Percentiles rank a stretch among this genome's conserved stretches.
Conservation (phyloP, 345 rosid species). For the Gossypioides kirkii region DNA sequence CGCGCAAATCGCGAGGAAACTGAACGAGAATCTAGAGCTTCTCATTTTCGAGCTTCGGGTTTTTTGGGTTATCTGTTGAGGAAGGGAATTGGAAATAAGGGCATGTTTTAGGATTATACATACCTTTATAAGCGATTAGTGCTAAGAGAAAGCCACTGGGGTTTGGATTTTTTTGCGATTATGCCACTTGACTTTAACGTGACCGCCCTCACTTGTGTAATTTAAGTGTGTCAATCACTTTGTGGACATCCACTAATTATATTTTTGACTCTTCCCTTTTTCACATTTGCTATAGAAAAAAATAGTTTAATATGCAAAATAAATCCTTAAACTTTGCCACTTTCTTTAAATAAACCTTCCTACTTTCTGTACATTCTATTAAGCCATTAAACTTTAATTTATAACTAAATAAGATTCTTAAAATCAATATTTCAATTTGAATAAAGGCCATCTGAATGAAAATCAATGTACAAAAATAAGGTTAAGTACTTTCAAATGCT, state of each 20-base stretch:
- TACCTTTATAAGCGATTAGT: background rate
- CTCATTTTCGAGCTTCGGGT: conserved; percentile 24
- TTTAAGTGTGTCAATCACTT: conserved; percentile 4
- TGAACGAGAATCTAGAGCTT: conserved; percentile 12
- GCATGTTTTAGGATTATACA: conserved; percentile 14
- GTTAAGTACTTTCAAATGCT: no score
- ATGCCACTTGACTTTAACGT: conserved; percentile 31
- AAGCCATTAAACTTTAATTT: no score
- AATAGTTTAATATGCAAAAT: no score
- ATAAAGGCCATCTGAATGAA: no score
- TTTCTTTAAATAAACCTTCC: no score
- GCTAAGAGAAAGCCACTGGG: conserved; percentile 22
- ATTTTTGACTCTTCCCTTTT: background rate
- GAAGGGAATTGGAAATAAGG: background rate
- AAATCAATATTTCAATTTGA: no score
- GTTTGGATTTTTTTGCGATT: conserved; percentile 9
- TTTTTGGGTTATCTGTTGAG: background rate
- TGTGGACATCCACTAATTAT: background rate
- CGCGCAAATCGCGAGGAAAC: conserved; percentile 23
- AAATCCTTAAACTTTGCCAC: no score
- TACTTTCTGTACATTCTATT: no score
- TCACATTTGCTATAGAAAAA: no score
- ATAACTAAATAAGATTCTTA: no score
- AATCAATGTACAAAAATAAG: no score
- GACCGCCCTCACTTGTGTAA: background rate